Evolutionary conservation across 257 asterid genomes (phyloP).

Genomic region (Cruciata laevipes): DNA sequence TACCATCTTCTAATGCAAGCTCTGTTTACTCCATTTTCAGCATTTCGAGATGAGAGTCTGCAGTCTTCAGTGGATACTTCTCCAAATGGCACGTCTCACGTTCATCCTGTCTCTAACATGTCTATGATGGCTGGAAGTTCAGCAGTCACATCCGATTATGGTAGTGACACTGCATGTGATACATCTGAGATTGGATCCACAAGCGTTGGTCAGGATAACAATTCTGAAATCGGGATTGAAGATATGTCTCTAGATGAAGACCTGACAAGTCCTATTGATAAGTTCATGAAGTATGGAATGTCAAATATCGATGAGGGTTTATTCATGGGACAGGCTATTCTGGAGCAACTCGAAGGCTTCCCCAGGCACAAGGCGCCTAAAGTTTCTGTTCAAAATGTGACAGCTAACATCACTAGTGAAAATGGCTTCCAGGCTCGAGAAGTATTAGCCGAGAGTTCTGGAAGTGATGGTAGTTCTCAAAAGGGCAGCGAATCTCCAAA

Average conservation of each 20-base stretch:
- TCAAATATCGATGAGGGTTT: conserved; percentile 92
- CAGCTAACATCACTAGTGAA: conserved; percentile 39
- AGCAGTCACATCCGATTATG: conserved; percentile 68
- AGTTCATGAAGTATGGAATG: conserved; percentile 91
- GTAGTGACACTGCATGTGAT: conserved; percentile 90
- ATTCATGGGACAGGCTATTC: conserved; percentile 89
- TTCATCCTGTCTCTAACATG: conserved; percentile 43
- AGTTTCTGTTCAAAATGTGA: conserved; percentile 28
- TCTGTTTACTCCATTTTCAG: conserved; percentile 38
- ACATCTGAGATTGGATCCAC: conserved; percentile 77
- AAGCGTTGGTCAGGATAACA: conserved; percentile 70
- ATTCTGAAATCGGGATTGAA: conserved; percentile 71
- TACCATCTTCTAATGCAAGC: neutral
- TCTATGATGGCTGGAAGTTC: conserved; percentile 51
- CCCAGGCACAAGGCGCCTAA: conserved; percentile 54
- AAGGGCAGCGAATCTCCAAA: conserved; percentile 56
- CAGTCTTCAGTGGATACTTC: conserved; percentile 44
- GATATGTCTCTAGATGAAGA: conserved; percentile 67
- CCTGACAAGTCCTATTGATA: conserved; percentile 66
- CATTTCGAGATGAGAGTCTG: conserved; percentile 75
- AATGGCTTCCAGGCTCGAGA: conserved; percentile 59
- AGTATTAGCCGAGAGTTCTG: conserved; percentile 67
- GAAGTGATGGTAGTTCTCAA: conserved; percentile 64
- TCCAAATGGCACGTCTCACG: conserved; percentile 35
- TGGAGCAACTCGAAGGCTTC: conserved; percentile 72